Evolutionary conservation across 306 rosid species (phyloP), one percentile per base, ranked within the genome.

Genomic region (Hippophae tibetana): DNA sequence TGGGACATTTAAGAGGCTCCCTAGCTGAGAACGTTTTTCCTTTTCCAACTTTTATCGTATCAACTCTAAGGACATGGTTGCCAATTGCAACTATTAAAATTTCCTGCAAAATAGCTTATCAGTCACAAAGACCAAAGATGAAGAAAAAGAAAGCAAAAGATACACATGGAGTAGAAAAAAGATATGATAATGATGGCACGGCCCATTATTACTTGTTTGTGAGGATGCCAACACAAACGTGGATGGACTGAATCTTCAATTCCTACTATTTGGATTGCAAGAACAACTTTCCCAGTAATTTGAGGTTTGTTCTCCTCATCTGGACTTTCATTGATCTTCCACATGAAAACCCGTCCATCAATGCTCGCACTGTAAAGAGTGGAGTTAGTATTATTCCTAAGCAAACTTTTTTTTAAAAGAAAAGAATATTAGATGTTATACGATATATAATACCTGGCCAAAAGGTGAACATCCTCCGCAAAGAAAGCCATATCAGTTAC

Each of bases 211-310:
- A 84, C 92, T 79, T 81, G 92, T 72, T 84, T 84, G 79, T 81
- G 92, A 62, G 87, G 87, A 72, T 84, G 92, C 92, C 92, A 84
- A 75, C 92, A 84, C 41, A 84, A 72, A 65, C 87, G 77, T 26
- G 92, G 92, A 66, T 81, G 85, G 60, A 84, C 76, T 26, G 79
- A 61, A 61, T 81, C 80, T 57, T 78, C 72, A 61, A 52, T 76
- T 60, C 79, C 92, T 62, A 61, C 64, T 58, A 84, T 84, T 58
- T 84, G 87, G 69, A 84, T 73, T 48, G 92, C 83, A 67, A 65
- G 66, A 68, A 81, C 53, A 47, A 81, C 60, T 65, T 76, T 76
- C 56, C 83, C 87, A 69, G 87, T 75, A 69, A 81, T 84, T 74
- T 81, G 87, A 76, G 85, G 87, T 57, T 84, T 84, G 60, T 81